A percentile compares a stretch with the other conserved stretches of the same genome.
Evolutionary conservation across 1,139 yeast genomes (phyloP).

Genomic region (Scheffersomyces quercinus): DNA sequence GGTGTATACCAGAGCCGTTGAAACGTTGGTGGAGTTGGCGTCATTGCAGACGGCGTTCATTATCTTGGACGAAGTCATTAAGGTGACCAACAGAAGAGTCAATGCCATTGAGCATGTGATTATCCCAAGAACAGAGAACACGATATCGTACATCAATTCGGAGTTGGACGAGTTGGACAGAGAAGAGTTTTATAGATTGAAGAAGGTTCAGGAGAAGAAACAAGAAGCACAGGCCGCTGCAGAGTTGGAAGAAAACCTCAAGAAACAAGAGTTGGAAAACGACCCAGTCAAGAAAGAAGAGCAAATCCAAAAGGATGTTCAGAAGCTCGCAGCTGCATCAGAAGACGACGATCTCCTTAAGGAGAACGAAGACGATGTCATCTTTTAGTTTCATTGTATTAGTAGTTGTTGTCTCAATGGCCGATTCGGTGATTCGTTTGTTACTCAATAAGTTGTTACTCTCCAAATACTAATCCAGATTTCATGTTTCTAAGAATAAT

Average conservation of each 20-base stretch:
- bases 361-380: constrained; percentile 46
- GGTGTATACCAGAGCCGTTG: constrained; percentile 93
- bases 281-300: constrained; percentile 16
- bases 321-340: constrained; percentile 21
- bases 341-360: constrained; percentile 31
- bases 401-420: background rate
- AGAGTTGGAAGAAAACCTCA: constrained; percentile 51
- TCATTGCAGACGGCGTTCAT: constrained; percentile 95
- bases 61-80: constrained; percentile 94
- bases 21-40: constrained; percentile 92
- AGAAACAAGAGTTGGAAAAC: constrained; percentile 5
- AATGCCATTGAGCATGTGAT: constrained; percentile 98
- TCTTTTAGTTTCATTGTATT: constrained; percentile 23
- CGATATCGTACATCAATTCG: constrained; percentile 88
- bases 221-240: constrained; percentile 71
- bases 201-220: constrained; percentile 96
- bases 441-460: background rate
- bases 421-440: background rate
- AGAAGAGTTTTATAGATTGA: constrained; percentile 94
- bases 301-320: constrained; percentile 22
- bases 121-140: constrained; percentile 95
- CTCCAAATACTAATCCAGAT: no score
- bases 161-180: constrained; percentile 97
- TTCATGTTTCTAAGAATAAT: no score
- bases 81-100: constrained; percentile 96